Evolutionary conservation across 371 early-diverging fungal genomes (phyloP).

Genomic region (Mucor mucedo): DNA sequence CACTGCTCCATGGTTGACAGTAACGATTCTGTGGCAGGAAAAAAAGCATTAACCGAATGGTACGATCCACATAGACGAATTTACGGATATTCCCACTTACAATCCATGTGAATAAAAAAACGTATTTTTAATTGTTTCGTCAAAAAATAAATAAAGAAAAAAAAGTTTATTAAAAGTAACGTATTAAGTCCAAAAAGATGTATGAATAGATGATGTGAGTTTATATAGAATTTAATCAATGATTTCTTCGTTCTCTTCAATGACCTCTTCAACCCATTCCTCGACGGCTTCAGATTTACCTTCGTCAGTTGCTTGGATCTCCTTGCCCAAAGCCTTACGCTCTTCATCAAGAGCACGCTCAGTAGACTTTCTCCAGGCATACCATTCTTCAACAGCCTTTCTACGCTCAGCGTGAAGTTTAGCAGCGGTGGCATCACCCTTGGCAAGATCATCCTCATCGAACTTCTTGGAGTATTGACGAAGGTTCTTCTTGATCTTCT

Average conservation of each 20-base stretch:
- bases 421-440: slow-evolving; percentile 71
- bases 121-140: no score
- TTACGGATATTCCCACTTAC: no score
- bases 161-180: not conserved
- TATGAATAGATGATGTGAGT: not conserved
- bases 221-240: slow-evolving; percentile 27
- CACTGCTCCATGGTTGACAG: no score
- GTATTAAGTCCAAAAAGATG: not conserved
- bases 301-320: slow-evolving; percentile 56
- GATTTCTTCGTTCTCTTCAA: slow-evolving; percentile 58
- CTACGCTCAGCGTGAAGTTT: slow-evolving; percentile 77
- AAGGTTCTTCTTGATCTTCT: slow-evolving; percentile 89
- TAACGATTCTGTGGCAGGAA: no score
- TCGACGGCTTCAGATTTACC: slow-evolving; percentile 73
- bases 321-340: slow-evolving; percentile 65
- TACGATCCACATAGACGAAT: no score
- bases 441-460: slow-evolving; percentile 86
- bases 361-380: slow-evolving; percentile 74
- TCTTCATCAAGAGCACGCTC: slow-evolving; percentile 65
- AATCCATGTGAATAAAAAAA: no score
- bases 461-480: slow-evolving; percentile 87
- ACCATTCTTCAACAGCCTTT: slow-evolving; percentile 80
- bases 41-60: no score
- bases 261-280: slow-evolving; percentile 84
- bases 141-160: no score